These are phyloP conservation scores for Smittium mucronatum DNA, from an alignment of 371 early-diverging fungal species.

Conservation along the genomic window DNA sequence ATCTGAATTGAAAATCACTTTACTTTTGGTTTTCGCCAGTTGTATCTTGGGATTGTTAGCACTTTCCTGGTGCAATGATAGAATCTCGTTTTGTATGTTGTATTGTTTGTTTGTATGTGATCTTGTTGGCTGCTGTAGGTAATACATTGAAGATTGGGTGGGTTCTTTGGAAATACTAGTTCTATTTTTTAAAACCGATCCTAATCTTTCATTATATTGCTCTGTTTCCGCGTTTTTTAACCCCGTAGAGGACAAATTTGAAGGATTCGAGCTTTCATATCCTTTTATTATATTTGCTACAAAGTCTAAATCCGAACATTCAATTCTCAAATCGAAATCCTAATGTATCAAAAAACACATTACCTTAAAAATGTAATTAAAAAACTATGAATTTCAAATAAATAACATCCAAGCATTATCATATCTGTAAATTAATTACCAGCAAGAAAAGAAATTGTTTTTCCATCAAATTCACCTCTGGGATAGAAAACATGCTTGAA, in stretches of 20 bases:
- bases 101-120: not conserved
- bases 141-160: not conserved
- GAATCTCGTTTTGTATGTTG: not conserved
- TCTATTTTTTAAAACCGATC: too few species aligned
- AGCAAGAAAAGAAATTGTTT: constrained; percentile 58
- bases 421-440: constrained; percentile 18
- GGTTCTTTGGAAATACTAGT: too few species aligned
- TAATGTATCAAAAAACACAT: not conserved
- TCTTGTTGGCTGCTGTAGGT: not conserved
- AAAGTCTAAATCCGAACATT: not conserved
- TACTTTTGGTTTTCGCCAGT: not conserved
- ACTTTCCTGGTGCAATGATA: not conserved
- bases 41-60: not conserved
- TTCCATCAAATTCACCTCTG: constrained; percentile 71
- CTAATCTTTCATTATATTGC: too few species aligned
- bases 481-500: constrained; percentile 47
- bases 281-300: too few species aligned
- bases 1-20: not conserved
- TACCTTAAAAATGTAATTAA: not conserved
- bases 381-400: not conserved
- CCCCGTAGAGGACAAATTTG: too few species aligned
- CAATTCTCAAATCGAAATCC: constrained; percentile 11
- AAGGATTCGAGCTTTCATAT: too few species aligned
- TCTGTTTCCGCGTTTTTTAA: too few species aligned
- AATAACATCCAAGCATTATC: not conserved